These are phyloP conservation scores for Musa itinerans DNA, from an alignment of 176 grass and related monocot genomes.

Conservation along the genomic window DNA sequence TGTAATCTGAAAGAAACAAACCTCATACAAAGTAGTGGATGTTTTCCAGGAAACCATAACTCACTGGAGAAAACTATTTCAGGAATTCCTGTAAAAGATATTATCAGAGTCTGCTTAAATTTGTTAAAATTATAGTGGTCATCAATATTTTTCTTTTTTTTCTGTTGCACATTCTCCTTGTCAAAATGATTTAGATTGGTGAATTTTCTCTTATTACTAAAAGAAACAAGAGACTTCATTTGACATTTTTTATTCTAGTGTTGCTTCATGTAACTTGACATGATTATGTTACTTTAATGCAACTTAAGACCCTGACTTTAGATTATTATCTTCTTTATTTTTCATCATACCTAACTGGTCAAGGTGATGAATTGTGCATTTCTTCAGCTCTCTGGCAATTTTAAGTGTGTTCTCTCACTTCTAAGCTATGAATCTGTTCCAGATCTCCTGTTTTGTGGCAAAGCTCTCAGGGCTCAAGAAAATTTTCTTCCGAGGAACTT, in stretches of 20 bases:
- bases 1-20: no score
- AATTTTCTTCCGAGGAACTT: conserved; percentile 96
- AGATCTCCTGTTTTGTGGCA: conserved; percentile 97
- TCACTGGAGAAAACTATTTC: no score
- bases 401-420: background rate
- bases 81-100: no score
- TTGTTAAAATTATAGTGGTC: background rate
- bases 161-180: background rate
- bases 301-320: no score
- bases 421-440: conserved; percentile 15
- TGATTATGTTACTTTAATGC: no score
- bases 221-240: no score
- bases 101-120: no score
- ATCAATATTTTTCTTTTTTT: background rate
- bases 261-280: no score
- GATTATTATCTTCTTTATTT: background rate
- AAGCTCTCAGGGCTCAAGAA: conserved; percentile 85
- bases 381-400: background rate
- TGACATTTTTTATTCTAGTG: no score
- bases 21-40: no score
- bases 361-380: background rate
- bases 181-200: background rate
- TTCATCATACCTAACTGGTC: background rate
- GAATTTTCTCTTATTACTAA: background rate
- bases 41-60: no score